Conservation (phyloP, 2,329 filamentous ascomycete species). For the Phyllosticta paracitricarpa region DNA sequence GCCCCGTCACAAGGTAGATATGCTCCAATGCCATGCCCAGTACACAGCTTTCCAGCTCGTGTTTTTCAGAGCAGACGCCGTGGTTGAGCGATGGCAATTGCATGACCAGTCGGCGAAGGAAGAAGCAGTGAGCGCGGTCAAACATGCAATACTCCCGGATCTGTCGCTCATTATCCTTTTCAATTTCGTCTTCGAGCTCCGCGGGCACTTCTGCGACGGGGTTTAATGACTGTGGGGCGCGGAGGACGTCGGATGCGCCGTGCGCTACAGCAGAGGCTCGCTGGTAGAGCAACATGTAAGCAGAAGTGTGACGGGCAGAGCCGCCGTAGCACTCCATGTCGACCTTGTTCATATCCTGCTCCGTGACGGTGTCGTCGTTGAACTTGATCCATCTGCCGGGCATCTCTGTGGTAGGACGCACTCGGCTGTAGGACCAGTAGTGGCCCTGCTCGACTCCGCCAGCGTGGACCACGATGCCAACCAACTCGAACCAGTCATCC, state of each 20-base stretch:
- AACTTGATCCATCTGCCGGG: slow-evolving; percentile 71
- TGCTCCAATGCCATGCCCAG: slow-evolving; percentile 52
- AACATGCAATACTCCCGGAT: slow-evolving; percentile 71
- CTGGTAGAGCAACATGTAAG: slow-evolving; percentile 98
- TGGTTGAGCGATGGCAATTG: slow-evolving; percentile 43
- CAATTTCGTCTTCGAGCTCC: slow-evolving; percentile 46
- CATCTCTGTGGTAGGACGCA: slow-evolving; percentile 50
- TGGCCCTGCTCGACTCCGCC: slow-evolving; percentile 91
- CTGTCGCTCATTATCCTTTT: slow-evolving; percentile 60
- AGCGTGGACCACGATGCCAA: slow-evolving; percentile 88
- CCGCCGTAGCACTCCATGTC: slow-evolving; percentile 47
- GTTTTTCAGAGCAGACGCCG: slow-evolving; percentile 40
- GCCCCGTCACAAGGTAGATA: slow-evolving; percentile 64
- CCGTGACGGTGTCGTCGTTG: slow-evolving; percentile 75
- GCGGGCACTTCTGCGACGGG: slow-evolving; percentile 37
- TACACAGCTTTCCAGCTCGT: slow-evolving; percentile 38
- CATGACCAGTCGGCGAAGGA: slow-evolving; percentile 54
- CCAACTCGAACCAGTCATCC: slow-evolving; percentile 79
- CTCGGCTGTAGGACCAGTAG: slow-evolving; percentile 92
- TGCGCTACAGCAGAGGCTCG: slow-evolving; percentile 55
- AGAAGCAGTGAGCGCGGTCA: slow-evolving; percentile 59
- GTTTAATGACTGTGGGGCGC: slow-evolving; percentile 32
- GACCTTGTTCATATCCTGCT: slow-evolving; percentile 66
- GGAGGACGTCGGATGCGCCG: slow-evolving; percentile 26
- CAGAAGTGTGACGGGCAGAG: slow-evolving; percentile 36